These are phyloP conservation scores for Podospora pseudoanserina DNA, from an alignment of 495 filamentous ascomycete genomes.

Conservation along the genomic window DNA sequence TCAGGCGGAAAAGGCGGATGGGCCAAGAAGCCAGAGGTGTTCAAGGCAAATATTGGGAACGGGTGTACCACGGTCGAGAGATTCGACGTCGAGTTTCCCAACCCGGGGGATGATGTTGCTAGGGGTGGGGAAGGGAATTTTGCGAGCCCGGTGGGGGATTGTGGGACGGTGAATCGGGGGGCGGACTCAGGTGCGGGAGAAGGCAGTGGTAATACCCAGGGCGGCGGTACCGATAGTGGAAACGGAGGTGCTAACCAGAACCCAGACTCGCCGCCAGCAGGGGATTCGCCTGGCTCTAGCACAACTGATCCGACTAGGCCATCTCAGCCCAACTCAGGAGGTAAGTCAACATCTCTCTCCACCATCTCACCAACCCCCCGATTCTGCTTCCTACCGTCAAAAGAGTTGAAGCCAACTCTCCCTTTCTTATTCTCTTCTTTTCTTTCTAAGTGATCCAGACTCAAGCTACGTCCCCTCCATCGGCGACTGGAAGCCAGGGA, in stretches of 20 bases:
- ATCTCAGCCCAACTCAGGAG: neutral
- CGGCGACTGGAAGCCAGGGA: neutral
- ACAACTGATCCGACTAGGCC: neutral
- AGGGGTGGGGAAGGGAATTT: neutral
- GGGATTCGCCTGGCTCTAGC: neutral
- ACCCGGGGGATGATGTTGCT: slow-evolving; percentile 56
- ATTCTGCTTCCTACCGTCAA: neutral
- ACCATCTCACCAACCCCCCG: neutral
- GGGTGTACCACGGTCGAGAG: slow-evolving; percentile 44
- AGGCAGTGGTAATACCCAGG: too few species aligned
- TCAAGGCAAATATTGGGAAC: slow-evolving; percentile 46
- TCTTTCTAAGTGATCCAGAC: neutral
- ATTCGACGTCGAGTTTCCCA: slow-evolving; percentile 53
- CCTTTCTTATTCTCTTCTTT: neutral
- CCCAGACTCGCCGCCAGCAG: neutral
- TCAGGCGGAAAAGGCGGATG: neutral
- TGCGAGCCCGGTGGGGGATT: neutral
- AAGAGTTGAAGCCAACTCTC: neutral
- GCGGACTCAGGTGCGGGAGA: too few species aligned
- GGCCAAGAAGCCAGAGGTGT: slow-evolving; percentile 41
- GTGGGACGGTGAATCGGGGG: neutral
- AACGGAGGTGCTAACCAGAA: too few species aligned
- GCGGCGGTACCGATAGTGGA: neutral
- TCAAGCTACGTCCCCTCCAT: neutral
- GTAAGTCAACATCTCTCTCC: neutral